These are phyloP conservation scores for Bipolaris sorokiniana DNA, from an alignment of 2,329 filamentous ascomycete species.

Conservation along the genomic window DNA sequence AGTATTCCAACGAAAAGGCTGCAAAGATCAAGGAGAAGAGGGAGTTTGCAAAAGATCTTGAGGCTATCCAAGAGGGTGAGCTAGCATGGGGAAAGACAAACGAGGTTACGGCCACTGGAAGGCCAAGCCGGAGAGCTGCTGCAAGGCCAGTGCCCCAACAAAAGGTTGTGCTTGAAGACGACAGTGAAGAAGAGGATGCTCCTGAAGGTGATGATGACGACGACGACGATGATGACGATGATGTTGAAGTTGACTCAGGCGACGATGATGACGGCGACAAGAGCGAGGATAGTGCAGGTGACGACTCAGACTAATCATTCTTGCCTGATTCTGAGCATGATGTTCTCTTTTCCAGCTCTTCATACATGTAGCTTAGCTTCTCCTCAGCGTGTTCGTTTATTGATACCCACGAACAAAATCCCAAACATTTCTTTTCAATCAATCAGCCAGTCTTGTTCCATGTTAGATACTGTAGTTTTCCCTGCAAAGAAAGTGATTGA, in stretches of 20 bases:
- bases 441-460: background rate
- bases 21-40: slow-evolving; percentile 84
- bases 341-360: background rate
- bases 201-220: slow-evolving; percentile 23
- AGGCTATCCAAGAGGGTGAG: slow-evolving; percentile 82
- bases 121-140: slow-evolving; percentile 37
- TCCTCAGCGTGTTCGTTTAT: background rate
- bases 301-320: slow-evolving; percentile 33
- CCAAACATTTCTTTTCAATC: background rate
- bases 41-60: slow-evolving; percentile 83
- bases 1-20: slow-evolving; percentile 85
- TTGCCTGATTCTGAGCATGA: too few species aligned
- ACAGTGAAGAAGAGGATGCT: slow-evolving; percentile 31
- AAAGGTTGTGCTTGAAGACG: slow-evolving; percentile 32
- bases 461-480: too few species aligned
- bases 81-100: slow-evolving; percentile 70
- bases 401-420: background rate
- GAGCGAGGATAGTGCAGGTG: slow-evolving; percentile 20
- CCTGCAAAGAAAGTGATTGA: background rate
- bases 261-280: slow-evolving; percentile 22
- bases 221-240: slow-evolving; percentile 27
- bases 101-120: slow-evolving; percentile 34
- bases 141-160: slow-evolving; percentile 26
- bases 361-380: background rate
- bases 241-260: slow-evolving; percentile 23